Evolutionary conservation across 2,329 filamentous ascomycete species (phyloP).

Genomic region (Hirsutella minnesotensis): DNA sequence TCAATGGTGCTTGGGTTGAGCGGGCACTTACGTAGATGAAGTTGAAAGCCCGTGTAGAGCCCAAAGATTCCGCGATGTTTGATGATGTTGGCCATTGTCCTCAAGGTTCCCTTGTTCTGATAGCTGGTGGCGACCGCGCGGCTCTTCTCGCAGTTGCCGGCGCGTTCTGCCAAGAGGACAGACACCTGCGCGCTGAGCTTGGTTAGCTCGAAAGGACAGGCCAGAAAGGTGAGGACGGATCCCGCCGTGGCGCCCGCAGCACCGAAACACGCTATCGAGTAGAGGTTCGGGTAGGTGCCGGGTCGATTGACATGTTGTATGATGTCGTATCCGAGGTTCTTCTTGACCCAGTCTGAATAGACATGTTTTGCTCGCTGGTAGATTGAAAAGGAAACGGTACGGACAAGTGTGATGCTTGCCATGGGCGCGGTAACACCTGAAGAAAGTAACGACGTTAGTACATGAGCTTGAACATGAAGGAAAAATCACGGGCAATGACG

Average conservation of each 20-base stretch:
- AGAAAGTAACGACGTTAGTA: too few relatives aligned
- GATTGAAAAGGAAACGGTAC: slow-evolving; percentile 68
- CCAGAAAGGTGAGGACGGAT: slow-evolving; percentile 66
- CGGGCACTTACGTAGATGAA: slow-evolving; percentile 59
- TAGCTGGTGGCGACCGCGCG: slow-evolving; percentile 56
- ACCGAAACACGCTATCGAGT: slow-evolving; percentile 66
- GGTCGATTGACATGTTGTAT: slow-evolving; percentile 59
- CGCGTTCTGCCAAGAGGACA: slow-evolving; percentile 52
- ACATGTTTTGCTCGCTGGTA: slow-evolving; percentile 68
- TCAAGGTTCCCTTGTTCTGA: slow-evolving; percentile 65
- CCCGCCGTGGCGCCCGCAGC: slow-evolving; percentile 69
- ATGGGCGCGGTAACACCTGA: slow-evolving; percentile 69
- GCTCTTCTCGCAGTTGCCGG: slow-evolving; percentile 27
- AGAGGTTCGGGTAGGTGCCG: slow-evolving; percentile 59
- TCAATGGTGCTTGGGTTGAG: not conserved
- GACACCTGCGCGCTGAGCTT: slow-evolving; percentile 81
- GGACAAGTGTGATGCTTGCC: slow-evolving; percentile 64
- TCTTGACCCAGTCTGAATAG: slow-evolving; percentile 59
- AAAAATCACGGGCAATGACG: not conserved
- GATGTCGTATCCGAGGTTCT: slow-evolving; percentile 56
- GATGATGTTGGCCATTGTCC: slow-evolving; percentile 66
- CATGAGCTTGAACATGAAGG: too few relatives aligned
- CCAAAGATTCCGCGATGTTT: slow-evolving; percentile 61
- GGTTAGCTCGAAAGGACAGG: slow-evolving; percentile 82
- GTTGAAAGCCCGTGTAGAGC: slow-evolving; percentile 67